Evolutionary conservation across 768 basidiomycete species (phyloP).

Genomic region (Collybiopsis luxurians): DNA sequence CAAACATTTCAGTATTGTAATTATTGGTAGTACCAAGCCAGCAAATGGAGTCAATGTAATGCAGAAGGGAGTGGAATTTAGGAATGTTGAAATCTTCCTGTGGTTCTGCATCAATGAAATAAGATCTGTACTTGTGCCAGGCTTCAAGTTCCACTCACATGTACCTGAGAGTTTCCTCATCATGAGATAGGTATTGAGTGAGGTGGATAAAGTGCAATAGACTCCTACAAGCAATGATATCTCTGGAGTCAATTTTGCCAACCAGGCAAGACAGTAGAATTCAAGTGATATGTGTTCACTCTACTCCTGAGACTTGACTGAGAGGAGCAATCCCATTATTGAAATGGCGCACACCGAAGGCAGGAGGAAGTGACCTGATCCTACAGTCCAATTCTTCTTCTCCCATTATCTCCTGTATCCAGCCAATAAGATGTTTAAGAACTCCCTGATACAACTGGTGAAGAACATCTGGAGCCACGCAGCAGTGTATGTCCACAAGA

Average conservation of each 20-base stretch:
- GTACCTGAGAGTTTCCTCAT: not conserved
- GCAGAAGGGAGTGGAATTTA: conserved; percentile 21
- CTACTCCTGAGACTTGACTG: not conserved
- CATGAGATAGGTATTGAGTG: conserved; percentile 9
- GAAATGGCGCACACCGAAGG: not conserved
- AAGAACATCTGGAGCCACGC: not conserved
- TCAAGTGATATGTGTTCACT: not conserved
- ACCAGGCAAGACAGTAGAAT: not conserved
- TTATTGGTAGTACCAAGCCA: conserved; percentile 17
- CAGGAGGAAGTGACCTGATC: not conserved
- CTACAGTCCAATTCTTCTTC: not conserved
- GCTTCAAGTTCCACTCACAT: not conserved
- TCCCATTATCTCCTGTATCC: conserved; percentile 5
- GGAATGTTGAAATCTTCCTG: conserved; percentile 31
- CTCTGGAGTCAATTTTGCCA: not conserved
- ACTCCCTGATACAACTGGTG: not conserved
- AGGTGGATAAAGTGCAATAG: conserved; percentile 11
- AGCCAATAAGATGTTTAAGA: not conserved
- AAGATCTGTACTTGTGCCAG: not conserved
- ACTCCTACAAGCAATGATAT: not conserved
- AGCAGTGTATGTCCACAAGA: not conserved
- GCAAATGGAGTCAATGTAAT: conserved; percentile 19
- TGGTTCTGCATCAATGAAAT: conserved; percentile 13
- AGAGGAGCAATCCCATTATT: not conserved
- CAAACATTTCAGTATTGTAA: conserved; percentile 24